Evolutionary conservation across 2,329 filamentous ascomycete species (phyloP), one percentile per base, ranked within the genome.

Genomic region (Polychaeton citri): DNA sequence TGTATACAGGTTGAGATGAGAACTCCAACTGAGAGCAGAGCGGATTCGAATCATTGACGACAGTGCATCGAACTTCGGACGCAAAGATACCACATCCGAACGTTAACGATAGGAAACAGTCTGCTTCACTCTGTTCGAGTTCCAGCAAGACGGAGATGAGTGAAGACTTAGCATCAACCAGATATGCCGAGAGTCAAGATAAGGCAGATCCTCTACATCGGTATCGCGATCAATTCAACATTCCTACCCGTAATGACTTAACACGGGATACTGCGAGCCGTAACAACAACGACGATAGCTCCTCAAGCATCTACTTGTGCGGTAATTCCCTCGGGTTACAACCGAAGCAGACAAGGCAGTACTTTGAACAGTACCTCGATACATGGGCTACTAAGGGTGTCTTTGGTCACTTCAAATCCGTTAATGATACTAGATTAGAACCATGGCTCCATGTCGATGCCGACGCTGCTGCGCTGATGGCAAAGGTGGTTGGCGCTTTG

Each of bases 281-380:
- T 26, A 19, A 40, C 37, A 26, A 42, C 19, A 36, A 34, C 12
- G 36, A 43, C 21, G 42, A 47, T 18, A 32, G 49, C 19, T 61
- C 66, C 19, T 61, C 63, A 33, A 72, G 69, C 40, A 78, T 84
- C 40, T 95, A 94, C 58, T 76, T 95, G 43, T 88, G 85, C 46
- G 87, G 87, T 38, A 93, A 94, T 63, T 93, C 85, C 0, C 71
- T 94, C 1, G 86, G 86, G 24, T 72, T 88, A 3, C 86, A 94
- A 56, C 85, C 87, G 31, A 75, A 72, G 42, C 71, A 71, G 10
- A 76, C 79, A 0, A 66, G 71, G 13, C 62, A 69, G 12, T 77
- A 83, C 43, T 62, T 93, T 42, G 65, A 77, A 32, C 71, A 75
- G 4, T 85, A 92, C 46, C 70, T 93, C 1, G 72, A 80, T 42